Evolutionary conservation across 2,329 filamentous ascomycete species (phyloP).

Genomic region (Colletotrichum orchidophilum): DNA sequence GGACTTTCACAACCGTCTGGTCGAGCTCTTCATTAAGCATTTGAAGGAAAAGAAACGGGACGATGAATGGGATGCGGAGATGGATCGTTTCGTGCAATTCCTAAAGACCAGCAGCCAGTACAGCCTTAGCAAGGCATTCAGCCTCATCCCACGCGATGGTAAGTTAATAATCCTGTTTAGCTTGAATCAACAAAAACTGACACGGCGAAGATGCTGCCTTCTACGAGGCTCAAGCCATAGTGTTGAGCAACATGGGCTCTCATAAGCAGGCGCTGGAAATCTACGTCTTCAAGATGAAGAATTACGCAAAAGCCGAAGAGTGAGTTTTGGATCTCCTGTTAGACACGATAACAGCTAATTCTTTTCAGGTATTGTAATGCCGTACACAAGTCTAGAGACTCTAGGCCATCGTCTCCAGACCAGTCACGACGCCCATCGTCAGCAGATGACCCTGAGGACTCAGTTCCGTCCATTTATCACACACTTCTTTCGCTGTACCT

Average conservation of each 20-base stretch:
- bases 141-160: constrained; percentile 83
- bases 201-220: constrained; percentile 75
- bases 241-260: constrained; percentile 93
- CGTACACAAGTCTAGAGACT: constrained; percentile 72
- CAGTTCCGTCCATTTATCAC: constrained; percentile 85
- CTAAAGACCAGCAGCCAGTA: constrained; percentile 82
- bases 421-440: constrained; percentile 44
- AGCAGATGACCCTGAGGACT: constrained; percentile 54
- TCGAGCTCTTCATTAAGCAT: constrained; percentile 74
- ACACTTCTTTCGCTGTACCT: constrained; percentile 91
- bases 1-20: constrained; percentile 86
- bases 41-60: constrained; percentile 53
- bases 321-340: constrained; percentile 54
- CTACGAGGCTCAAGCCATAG: constrained; percentile 88
- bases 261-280: constrained; percentile 97
- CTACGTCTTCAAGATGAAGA: constrained; percentile 92
- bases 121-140: constrained; percentile 80
- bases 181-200: constrained; percentile 29
- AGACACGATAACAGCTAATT: constrained; percentile 33
- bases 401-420: constrained; percentile 46
- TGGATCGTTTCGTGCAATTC: constrained; percentile 77
- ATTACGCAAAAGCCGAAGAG: constrained; percentile 93
- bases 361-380: constrained; percentile 84
- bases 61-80: constrained; percentile 64
- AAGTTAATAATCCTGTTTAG: constrained; percentile 42